phyloP scores from a whole-genome alignment of 2,329 filamentous ascomycete genomes.

The Colletotrichum sp. region DNA sequence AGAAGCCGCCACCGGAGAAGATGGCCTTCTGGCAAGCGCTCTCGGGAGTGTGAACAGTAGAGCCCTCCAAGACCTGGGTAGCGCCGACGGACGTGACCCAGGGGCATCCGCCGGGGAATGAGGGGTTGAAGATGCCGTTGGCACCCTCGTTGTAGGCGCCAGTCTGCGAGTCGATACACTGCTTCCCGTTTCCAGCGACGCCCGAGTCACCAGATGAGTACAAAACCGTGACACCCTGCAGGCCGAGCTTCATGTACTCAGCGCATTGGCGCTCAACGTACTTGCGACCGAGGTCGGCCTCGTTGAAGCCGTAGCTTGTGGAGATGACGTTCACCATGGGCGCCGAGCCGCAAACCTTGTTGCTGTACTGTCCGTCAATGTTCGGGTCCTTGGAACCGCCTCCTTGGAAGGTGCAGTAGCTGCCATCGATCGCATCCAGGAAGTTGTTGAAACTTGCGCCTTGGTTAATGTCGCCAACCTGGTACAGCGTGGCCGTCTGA shows the following conservation, averaged over 20 bases:
- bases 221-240: conserved; percentile 55
- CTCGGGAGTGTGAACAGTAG: conserved; percentile 43
- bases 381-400: conserved; percentile 38
- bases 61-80: conserved; percentile 47
- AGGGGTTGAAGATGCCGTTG: conserved; percentile 47
- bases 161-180: conserved; percentile 37
- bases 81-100: conserved; percentile 59
- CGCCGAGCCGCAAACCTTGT: conserved; percentile 49
- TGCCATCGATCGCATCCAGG: conserved; percentile 50
- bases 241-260: conserved; percentile 63
- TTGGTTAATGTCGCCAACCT: conserved; percentile 38
- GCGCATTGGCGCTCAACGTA: conserved; percentile 59
- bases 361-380: conserved; percentile 43
- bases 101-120: conserved; percentile 51
- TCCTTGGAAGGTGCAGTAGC: conserved; percentile 46
- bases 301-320: conserved; percentile 59
- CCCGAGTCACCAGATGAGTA: conserved; percentile 58
- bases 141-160: conserved; percentile 34
- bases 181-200: conserved; percentile 42
- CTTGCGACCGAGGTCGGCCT: conserved; percentile 50
- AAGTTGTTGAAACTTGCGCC: conserved; percentile 49
- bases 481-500: conserved; percentile 54
- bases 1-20: conserved; percentile 54
- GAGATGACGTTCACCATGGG: conserved; percentile 56
- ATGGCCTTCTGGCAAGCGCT: conserved; percentile 51